Conservation (phyloP, 345 rosid species). For the Combretum micranthum region DNA sequence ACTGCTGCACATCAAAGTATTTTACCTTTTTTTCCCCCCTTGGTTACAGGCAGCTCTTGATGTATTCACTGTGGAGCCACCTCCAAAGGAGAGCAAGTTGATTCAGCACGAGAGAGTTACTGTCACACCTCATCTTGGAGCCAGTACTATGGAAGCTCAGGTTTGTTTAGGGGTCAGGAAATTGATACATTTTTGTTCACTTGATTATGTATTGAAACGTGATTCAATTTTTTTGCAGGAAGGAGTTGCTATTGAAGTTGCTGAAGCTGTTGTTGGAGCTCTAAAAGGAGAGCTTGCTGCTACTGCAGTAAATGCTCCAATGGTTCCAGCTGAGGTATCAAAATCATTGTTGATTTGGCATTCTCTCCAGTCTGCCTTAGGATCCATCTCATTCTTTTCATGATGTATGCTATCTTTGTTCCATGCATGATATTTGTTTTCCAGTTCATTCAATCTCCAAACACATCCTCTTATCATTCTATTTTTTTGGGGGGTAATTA, state of each 20-base stretch:
- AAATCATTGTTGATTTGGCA: background rate
- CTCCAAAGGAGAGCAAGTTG: slow-evolving; percentile 62
- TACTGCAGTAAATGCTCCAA: slow-evolving; percentile 90
- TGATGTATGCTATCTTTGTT: no score
- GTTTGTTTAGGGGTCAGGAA: slow-evolving; percentile 21
- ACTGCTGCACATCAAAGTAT: background rate
- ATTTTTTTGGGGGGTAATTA: background rate
- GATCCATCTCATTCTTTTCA: no score
- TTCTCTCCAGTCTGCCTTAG: background rate
- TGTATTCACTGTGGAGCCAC: slow-evolving; percentile 79
- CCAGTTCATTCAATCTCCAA: no score
- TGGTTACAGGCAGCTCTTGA: slow-evolving; percentile 62
- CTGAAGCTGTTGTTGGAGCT: slow-evolving; percentile 91
- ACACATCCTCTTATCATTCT: no score
- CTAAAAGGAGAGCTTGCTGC: slow-evolving; percentile 86
- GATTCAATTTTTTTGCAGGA: slow-evolving; percentile 29
- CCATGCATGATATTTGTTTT: no score
- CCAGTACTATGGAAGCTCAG: slow-evolving; percentile 90
- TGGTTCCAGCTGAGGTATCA: slow-evolving; percentile 88
- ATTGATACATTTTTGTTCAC: background rate
- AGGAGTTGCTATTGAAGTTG: slow-evolving; percentile 90
- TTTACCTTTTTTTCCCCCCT: background rate
- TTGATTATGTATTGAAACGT: background rate
- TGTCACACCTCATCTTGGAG: slow-evolving; percentile 90
- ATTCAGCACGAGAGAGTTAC: slow-evolving; percentile 73